These are phyloP conservation scores for Trichomonas gallinae DNA, from an alignment of 208 protist genomes.

Conservation along the genomic window DNA sequence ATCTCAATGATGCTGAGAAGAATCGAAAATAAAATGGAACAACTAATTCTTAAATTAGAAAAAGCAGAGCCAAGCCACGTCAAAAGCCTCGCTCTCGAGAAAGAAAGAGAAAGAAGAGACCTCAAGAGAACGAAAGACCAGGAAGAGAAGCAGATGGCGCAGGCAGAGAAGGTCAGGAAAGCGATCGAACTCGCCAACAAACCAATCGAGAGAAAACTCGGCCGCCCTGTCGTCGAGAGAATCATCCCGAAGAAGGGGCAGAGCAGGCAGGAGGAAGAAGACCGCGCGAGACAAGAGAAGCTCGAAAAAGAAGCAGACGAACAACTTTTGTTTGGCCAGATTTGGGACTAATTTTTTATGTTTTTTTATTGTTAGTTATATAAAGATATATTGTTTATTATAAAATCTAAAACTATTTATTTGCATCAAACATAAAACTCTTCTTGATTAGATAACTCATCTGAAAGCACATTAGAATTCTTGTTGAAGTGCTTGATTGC, in stretches of 20 bases:
- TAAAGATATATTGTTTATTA: neutral
- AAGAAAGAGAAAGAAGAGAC: neutral
- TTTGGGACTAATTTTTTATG: conserved; percentile 1
- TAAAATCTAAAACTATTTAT: neutral
- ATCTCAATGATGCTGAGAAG: neutral
- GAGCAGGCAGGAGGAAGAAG: neutral
- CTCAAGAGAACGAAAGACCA: neutral
- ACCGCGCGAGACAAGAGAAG: neutral
- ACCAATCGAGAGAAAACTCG: neutral
- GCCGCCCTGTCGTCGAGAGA: neutral
- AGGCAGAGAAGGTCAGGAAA: neutral
- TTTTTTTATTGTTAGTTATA: neutral
- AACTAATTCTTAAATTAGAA: neutral
- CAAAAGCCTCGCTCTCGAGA: neutral
- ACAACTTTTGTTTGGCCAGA: neutral
- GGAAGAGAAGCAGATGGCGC: neutral
- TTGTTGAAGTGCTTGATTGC: too few species aligned
- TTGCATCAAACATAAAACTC: neutral
- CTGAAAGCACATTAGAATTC: neutral
- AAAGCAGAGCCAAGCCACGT: neutral
- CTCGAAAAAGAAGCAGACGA: neutral
- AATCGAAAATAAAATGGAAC: neutral
- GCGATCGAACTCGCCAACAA: neutral
- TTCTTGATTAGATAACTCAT: neutral
- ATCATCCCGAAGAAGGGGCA: neutral